A percentile compares a stretch with the other conserved stretches of the same genome.
Evolutionary conservation across 148 eudicot genomes (phyloP).

Genomic region (Drosera capensis): DNA sequence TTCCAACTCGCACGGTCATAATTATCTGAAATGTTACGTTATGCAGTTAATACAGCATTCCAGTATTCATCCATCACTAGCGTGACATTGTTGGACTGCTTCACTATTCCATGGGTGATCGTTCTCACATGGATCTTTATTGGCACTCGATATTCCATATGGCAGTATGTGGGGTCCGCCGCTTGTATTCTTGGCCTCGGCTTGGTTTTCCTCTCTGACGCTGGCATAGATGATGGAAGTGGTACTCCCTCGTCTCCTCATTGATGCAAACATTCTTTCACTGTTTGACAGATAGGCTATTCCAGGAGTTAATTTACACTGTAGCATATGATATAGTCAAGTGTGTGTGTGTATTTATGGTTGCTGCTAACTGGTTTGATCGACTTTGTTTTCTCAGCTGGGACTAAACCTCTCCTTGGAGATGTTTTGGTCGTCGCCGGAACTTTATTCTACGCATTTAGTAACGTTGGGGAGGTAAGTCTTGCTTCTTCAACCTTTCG

Average conservation of each 20-base stretch:
- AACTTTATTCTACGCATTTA: slow-evolving; percentile 55
- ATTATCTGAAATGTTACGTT: neutral
- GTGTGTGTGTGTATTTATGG: too few relatives aligned
- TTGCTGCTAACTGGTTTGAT: neutral
- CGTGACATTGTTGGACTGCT: slow-evolving; percentile 74
- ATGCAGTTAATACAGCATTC: slow-evolving; percentile 70
- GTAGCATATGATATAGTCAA: too few relatives aligned
- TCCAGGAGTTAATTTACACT: too few relatives aligned
- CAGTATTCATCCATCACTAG: slow-evolving; percentile 81
- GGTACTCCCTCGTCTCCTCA: slow-evolving; percentile 5
- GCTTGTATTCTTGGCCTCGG: slow-evolving; percentile 59
- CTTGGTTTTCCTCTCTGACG: slow-evolving; percentile 64
- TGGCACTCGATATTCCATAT: slow-evolving; percentile 53
- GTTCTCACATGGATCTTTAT: slow-evolving; percentile 61
- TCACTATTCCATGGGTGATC: slow-evolving; percentile 77
- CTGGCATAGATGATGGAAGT: slow-evolving; percentile 74
- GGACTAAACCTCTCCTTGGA: slow-evolving; percentile 72
- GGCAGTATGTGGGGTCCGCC: slow-evolving; percentile 69
- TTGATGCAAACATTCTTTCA: neutral
- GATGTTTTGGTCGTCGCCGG: slow-evolving; percentile 63
- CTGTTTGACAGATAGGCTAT: too few relatives aligned
- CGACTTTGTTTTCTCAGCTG: slow-evolving; percentile 45
- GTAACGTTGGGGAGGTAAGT: slow-evolving; percentile 83
- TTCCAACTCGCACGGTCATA: neutral
- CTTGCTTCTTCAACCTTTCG: slow-evolving; percentile 1